Conservation (phyloP, 257 asterid species). For the Nicotiana paniculata region DNA sequence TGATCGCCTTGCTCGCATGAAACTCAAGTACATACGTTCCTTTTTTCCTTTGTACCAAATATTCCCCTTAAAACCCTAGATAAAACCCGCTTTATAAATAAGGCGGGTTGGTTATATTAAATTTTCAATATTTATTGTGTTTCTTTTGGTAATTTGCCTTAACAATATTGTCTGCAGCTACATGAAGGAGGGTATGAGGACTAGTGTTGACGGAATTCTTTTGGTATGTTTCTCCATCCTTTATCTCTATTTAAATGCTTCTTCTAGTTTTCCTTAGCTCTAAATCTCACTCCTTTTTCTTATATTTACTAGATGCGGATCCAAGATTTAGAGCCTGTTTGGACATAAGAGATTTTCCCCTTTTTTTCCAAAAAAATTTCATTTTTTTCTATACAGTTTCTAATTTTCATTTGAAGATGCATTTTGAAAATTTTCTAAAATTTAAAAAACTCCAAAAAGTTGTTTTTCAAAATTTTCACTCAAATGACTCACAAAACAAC, state of each 20-base stretch:
- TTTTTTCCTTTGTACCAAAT: background rate
- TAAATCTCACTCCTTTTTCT: background rate
- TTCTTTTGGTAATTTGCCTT: background rate
- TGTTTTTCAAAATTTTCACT: too few species aligned
- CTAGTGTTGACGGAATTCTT: conserved; percentile 89
- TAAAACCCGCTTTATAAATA: background rate
- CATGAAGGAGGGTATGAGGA: conserved; percentile 93
- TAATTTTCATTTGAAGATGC: too few species aligned
- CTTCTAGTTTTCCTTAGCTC: background rate
- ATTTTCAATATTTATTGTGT: background rate
- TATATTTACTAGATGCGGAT: background rate
- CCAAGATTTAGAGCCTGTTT: too few species aligned
- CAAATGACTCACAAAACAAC: too few species aligned
- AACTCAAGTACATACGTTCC: conserved; percentile 53
- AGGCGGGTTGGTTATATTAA: background rate
- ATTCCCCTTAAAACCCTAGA: conserved; percentile 29
- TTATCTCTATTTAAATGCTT: background rate
- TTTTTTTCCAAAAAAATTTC: too few species aligned
- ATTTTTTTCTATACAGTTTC: too few species aligned
- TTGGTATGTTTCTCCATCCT: conserved; percentile 38
- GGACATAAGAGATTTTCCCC: too few species aligned
- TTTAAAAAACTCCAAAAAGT: too few species aligned
- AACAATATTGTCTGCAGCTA: conserved; percentile 45
- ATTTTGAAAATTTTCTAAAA: too few species aligned
- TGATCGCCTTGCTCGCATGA: conserved; percentile 93